Evolutionary conservation across 352 stramenopile species (phyloP).

Genomic region (Globisporangium nodosum): DNA sequence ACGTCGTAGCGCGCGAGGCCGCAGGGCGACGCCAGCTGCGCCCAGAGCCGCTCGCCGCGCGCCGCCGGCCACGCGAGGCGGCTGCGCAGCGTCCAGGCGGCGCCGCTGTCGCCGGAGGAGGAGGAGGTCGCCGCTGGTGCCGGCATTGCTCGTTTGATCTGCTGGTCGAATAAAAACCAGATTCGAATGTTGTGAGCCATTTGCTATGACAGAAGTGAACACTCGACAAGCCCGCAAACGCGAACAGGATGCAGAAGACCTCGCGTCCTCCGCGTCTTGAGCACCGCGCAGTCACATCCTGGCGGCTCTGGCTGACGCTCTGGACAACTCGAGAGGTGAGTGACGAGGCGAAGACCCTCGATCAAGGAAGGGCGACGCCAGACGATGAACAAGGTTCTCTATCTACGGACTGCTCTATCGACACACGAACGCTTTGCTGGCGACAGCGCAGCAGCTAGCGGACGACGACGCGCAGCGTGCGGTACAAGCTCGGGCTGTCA

Average conservation of each 20-base stretch:
- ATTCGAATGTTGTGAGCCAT: neutral
- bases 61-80: constrained; percentile 9
- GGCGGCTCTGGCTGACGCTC: no score
- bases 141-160: no score
- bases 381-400: neutral
- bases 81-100: neutral
- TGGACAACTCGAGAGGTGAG: no score
- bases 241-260: no score
- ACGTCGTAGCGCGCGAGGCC: constrained; percentile 14
- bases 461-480: constrained; percentile 8
- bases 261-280: no score
- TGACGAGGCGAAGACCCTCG: no score
- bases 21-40: constrained; percentile 5
- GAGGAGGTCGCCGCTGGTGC: neutral
- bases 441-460: neutral
- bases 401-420: neutral
- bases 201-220: no score
- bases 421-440: neutral
- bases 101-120: neutral
- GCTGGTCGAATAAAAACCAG: neutral
- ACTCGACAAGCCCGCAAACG: no score
- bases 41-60: constrained; percentile 12
- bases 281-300: no score
- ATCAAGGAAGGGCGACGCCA: no score
- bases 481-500: constrained; percentile 6